Conservation (phyloP, 2,329 filamentous ascomycete species). For the Penicillium sp. region DNA sequence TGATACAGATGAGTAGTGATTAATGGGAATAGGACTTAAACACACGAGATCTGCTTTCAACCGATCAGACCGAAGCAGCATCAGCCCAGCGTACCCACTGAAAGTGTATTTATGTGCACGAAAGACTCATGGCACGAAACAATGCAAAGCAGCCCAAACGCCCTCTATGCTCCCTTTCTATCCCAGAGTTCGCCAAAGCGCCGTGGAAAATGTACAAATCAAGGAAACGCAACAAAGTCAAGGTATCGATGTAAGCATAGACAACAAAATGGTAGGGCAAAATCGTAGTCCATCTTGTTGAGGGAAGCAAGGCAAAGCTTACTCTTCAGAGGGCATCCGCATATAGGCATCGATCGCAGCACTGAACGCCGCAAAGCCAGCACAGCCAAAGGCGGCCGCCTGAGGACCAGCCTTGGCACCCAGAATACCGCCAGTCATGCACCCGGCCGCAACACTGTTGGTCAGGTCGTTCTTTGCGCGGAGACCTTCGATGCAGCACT, state of each 20-base stretch:
- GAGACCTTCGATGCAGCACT: slow-evolving; percentile 88
- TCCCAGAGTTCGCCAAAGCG: slow-evolving; percentile 18
- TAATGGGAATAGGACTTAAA: no score
- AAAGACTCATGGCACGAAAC: neutral
- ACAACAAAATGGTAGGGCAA: neutral
- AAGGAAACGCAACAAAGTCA: slow-evolving; percentile 11
- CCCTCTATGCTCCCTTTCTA: slow-evolving; percentile 28
- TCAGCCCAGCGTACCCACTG: no score
- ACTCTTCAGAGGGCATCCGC: slow-evolving; percentile 62
- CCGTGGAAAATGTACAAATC: slow-evolving; percentile 20
- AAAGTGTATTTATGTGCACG: no score
- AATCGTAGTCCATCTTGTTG: neutral
- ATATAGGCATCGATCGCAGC: slow-evolving; percentile 90
- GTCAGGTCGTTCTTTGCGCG: slow-evolving; percentile 89
- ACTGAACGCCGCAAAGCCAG: slow-evolving; percentile 89
- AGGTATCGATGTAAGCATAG: slow-evolving; percentile 2
- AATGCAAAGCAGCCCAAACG: slow-evolving; percentile 21
- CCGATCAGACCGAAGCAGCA: neutral
- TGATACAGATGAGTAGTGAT: no score
- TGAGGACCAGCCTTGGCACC: slow-evolving; percentile 85
- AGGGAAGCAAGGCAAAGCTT: neutral
- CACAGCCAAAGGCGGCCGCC: slow-evolving; percentile 81
- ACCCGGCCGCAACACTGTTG: slow-evolving; percentile 85
- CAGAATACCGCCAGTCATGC: slow-evolving; percentile 83
- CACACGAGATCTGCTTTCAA: no score